phyloP scores from a whole-genome alignment of 2,329 filamentous ascomycete genomes.

The Sclerotinia nivalis region DNA sequence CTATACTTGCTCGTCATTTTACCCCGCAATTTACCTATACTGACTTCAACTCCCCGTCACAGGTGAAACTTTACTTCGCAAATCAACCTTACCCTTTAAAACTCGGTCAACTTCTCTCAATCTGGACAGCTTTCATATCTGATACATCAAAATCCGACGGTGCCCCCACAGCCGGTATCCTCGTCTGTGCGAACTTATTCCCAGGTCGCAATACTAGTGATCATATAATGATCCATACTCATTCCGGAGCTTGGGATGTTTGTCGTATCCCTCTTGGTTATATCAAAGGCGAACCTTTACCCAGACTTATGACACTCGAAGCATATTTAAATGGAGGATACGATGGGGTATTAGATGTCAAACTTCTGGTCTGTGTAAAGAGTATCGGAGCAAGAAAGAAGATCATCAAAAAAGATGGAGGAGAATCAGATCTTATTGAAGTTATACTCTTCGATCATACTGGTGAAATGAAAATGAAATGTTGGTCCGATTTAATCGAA shows the following conservation, averaged over 20 bases:
- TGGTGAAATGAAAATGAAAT: slow-evolving; percentile 51
- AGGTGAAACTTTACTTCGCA: slow-evolving; percentile 56
- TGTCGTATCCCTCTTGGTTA: slow-evolving; percentile 52
- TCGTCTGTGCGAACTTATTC: slow-evolving; percentile 56
- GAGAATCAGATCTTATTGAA: slow-evolving; percentile 49
- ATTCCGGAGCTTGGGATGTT: slow-evolving; percentile 46
- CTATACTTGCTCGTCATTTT: too few relatives aligned
- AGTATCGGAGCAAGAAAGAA: slow-evolving; percentile 55
- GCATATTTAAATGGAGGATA: slow-evolving; percentile 56
- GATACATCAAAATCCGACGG: slow-evolving; percentile 48
- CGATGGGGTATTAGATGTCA: slow-evolving; percentile 50
- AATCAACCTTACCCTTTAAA: slow-evolving; percentile 46
- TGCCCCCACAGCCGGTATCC: slow-evolving; percentile 37
- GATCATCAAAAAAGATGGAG: slow-evolving; percentile 51
- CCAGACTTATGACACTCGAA: slow-evolving; percentile 57
- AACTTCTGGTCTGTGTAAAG: slow-evolving; percentile 59
- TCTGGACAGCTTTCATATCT: slow-evolving; percentile 59
- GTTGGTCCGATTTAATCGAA: slow-evolving; percentile 54
- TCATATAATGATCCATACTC: slow-evolving; percentile 55
- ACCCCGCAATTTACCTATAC: not conserved
- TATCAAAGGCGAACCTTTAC: slow-evolving; percentile 42
- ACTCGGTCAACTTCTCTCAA: slow-evolving; percentile 55
- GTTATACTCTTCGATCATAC: slow-evolving; percentile 60
- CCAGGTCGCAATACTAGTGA: slow-evolving; percentile 56
- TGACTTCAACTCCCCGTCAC: not conserved